Percentiles rank a stretch among this genome's conserved stretches.
Evolutionary conservation across 345 rosid species (phyloP).

Genomic region (Syzygium aromaticum): DNA sequence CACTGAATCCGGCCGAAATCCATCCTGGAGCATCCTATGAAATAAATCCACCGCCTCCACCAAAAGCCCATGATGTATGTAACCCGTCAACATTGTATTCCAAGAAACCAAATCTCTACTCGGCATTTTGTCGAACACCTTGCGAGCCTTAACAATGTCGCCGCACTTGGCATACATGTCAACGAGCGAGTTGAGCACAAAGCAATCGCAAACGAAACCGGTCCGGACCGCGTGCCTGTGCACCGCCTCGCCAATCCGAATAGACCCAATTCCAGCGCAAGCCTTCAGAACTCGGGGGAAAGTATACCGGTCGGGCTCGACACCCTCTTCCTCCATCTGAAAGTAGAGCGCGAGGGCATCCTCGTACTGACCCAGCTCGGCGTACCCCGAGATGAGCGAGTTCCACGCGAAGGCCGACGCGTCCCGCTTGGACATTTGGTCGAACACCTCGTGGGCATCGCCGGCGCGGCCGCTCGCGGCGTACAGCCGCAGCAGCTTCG

Average conservation of each 20-base stretch:
- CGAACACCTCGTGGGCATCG: conserved; percentile 70
- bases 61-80: conserved; percentile 51
- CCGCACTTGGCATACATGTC: conserved; percentile 94
- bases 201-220: conserved; percentile 56
- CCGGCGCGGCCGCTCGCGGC: conserved; percentile 38
- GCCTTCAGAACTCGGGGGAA: conserved; percentile 81
- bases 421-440: conserved; percentile 51
- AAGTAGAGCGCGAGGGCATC: conserved; percentile 83
- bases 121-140: conserved; percentile 52
- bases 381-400: conserved; percentile 75
- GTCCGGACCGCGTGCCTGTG: conserved; percentile 63
- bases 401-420: conserved; percentile 76
- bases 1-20: conserved; percentile 58
- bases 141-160: conserved; percentile 69
- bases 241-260: conserved; percentile 63
- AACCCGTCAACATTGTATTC: conserved; percentile 70
- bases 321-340: conserved; percentile 84
- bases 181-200: conserved; percentile 68
- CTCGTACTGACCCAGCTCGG: conserved; percentile 52
- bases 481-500: conserved; percentile 58
- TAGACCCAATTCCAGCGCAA: conserved; percentile 71
- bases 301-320: conserved; percentile 66
- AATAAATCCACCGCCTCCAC: conserved; percentile 43
- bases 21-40: conserved; percentile 41
- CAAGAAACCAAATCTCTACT: conserved; percentile 54